A percentile compares a stretch with the other conserved stretches of the same genome.
Evolutionary conservation across 2,329 filamentous ascomycete species (phyloP).

Genomic region (Penicillium sp.): DNA sequence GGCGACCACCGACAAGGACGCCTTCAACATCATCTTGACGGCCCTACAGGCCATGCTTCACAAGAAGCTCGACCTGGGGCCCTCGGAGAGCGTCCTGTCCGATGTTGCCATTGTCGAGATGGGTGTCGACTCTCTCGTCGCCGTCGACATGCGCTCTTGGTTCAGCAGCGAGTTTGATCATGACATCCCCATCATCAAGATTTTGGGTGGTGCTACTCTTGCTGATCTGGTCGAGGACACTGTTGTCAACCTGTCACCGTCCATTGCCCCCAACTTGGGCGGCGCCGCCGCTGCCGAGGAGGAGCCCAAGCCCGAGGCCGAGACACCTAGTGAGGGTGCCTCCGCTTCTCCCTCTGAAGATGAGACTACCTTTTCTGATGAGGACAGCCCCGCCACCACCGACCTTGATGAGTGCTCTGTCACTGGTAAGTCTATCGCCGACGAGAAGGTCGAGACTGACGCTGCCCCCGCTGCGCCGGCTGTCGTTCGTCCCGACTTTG

Average conservation of each 20-base stretch:
- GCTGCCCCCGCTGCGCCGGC: neutral
- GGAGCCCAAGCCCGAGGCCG: neutral
- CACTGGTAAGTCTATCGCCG: neutral
- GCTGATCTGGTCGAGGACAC: neutral
- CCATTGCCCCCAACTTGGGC: neutral
- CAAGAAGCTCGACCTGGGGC: neutral
- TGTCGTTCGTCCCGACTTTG: neutral
- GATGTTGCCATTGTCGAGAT: neutral
- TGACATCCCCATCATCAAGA: neutral
- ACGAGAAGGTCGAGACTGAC: neutral
- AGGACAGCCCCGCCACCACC: neutral
- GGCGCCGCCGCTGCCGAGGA: neutral
- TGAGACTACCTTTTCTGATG: neutral
- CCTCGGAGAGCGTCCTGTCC: neutral
- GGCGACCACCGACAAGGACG: neutral
- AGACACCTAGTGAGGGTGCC: neutral
- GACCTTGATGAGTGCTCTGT: neutral
- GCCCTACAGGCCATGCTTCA: neutral
- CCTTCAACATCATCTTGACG: neutral
- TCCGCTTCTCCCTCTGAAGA: neutral
- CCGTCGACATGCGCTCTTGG: neutral
- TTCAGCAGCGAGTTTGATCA: neutral
- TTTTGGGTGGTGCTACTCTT: neutral
- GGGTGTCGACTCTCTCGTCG: neutral
- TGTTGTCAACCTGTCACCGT: neutral